These are phyloP conservation scores for Tolypocladium endophyticum DNA, from an alignment of 2,329 filamentous ascomycete genomes.

Conservation along the genomic window DNA sequence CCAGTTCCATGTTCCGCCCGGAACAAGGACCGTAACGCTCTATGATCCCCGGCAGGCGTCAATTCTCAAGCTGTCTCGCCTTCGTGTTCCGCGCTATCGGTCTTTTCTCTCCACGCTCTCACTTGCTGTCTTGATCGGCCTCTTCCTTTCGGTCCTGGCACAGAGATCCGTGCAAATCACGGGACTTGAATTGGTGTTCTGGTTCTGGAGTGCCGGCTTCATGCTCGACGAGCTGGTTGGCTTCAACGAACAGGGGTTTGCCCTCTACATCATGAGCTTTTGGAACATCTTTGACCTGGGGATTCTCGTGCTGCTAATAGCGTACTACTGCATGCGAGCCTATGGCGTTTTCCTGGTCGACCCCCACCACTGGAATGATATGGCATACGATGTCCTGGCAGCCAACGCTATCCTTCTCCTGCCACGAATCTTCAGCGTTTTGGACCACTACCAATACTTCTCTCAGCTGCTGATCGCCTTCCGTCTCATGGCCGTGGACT, in stretches of 20 bases:
- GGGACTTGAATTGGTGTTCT: constrained; percentile 77
- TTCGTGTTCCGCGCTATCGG: constrained; percentile 84
- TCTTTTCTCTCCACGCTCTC: constrained; percentile 85
- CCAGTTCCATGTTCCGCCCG: constrained; percentile 25
- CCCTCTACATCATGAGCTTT: constrained; percentile 93
- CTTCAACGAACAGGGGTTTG: constrained; percentile 94
- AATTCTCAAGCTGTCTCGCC: constrained; percentile 78
- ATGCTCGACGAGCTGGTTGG: constrained; percentile 95
- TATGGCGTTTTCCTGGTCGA: constrained; percentile 81
- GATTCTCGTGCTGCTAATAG: constrained; percentile 73
- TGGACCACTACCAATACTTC: constrained; percentile 94
- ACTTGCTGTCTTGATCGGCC: constrained; percentile 69
- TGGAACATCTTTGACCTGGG: constrained; percentile 95
- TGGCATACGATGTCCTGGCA: constrained; percentile 89
- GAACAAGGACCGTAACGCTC: constrained; percentile 67
- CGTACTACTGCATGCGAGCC: constrained; percentile 82
- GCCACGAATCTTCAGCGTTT: constrained; percentile 80
- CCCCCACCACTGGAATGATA: constrained; percentile 62
- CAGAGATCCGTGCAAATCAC: constrained; percentile 73
- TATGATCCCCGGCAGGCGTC: constrained; percentile 90
- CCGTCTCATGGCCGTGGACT: constrained; percentile 82
- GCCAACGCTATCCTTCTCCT: constrained; percentile 84
- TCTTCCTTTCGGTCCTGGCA: constrained; percentile 75
- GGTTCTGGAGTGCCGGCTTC: constrained; percentile 96
- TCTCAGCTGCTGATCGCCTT: constrained; percentile 91